These are phyloP conservation scores for Sicyos baderoa DNA, from an alignment of 306 rosid species.

Conservation along the genomic window DNA sequence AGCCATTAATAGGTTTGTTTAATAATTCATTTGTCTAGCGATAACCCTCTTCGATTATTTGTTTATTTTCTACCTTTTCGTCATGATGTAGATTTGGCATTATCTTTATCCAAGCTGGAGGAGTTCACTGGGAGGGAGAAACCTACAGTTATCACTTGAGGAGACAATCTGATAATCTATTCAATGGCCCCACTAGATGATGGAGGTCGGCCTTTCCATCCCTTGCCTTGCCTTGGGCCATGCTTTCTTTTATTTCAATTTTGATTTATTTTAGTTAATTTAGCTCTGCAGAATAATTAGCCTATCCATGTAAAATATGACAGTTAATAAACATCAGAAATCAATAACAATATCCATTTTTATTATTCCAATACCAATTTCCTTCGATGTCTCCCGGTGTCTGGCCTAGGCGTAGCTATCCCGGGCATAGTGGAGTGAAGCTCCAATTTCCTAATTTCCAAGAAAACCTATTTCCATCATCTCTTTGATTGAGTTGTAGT, in stretches of 20 bases:
- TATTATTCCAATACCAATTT: neutral
- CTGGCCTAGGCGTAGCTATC: no score
- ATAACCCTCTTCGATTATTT: conserved; percentile 9
- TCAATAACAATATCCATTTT: neutral
- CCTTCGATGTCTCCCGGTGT: no score
- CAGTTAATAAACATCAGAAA: neutral
- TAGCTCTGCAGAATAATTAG: neutral
- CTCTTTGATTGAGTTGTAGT: neutral
- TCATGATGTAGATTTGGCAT: conserved; percentile 62
- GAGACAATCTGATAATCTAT: conserved; percentile 20
- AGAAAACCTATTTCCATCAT: neutral
- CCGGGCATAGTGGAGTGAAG: no score
- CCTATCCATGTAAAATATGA: conserved; percentile 8
- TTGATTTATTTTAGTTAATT: conserved; percentile 6
- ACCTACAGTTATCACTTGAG: conserved; percentile 91
- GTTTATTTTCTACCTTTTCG: conserved; percentile 13
- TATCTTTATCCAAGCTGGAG: conserved; percentile 70
- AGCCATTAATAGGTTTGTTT: conserved; percentile 74
- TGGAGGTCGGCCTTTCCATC: conserved; percentile 21
- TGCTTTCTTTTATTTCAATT: conserved; percentile 14
- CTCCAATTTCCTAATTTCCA: no score
- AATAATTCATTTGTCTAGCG: neutral
- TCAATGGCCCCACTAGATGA: conserved; percentile 20
- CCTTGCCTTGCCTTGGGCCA: neutral
- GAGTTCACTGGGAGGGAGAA: conserved; percentile 89